A percentile compares a stretch with the other conserved stretches of the same genome.
These are phyloP conservation scores for Glebionis coronaria DNA, from an alignment of 129 eudicot genomes.

Conservation along the genomic window DNA sequence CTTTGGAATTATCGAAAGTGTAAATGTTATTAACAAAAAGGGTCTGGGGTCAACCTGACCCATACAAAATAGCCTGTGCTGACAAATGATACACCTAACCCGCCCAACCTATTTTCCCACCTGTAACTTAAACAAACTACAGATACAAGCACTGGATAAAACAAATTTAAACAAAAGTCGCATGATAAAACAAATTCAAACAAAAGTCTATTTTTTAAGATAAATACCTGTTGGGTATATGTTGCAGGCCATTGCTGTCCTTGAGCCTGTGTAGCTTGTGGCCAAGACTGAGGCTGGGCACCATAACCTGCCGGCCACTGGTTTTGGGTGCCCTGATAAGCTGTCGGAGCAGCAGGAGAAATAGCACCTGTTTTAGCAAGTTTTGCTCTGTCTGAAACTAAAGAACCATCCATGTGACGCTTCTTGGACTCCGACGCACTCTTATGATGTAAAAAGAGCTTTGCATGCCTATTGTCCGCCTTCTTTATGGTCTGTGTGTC, in stretches of 20 bases:
- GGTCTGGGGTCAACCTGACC: neutral
- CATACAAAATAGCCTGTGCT: too few relatives aligned
- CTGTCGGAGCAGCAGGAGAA: constrained; percentile 58
- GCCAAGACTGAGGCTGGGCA: constrained; percentile 80
- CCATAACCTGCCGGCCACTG: constrained; percentile 93
- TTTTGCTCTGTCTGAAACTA: constrained; percentile 76
- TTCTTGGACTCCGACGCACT: constrained; percentile 67
- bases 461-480: constrained; percentile 79
- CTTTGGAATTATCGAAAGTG: too few relatives aligned
- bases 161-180: neutral
- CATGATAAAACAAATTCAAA: neutral
- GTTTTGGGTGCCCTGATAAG: constrained; percentile 63
- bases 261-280: constrained; percentile 78
- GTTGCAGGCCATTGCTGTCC: constrained; percentile 79
- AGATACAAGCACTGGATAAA: neutral
- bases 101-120: too few relatives aligned
- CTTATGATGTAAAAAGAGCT: constrained; percentile 68
- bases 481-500: constrained; percentile 64
- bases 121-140: neutral
- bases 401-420: constrained; percentile 69
- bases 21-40: too few relatives aligned
- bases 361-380: constrained; percentile 62
- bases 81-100: too few relatives aligned
- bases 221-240: constrained; percentile 74
- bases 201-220: neutral